Evolutionary conservation across 306 rosid genomes (phyloP), one percentile per base, ranked within the genome.

Genomic region (Leucaena leucocephala): DNA sequence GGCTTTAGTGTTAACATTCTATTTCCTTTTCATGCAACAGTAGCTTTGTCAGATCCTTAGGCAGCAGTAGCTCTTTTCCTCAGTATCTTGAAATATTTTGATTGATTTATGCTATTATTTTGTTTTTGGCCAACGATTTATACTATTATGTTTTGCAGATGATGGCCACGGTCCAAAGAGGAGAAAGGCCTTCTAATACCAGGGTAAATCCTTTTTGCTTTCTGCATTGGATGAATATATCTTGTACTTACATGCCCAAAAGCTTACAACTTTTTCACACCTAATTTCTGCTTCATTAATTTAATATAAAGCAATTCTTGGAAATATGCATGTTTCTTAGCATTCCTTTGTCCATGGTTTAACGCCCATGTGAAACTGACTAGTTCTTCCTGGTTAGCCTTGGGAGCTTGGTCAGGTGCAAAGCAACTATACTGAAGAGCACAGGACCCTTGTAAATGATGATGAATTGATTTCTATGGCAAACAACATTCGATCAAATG

Each of bases 161-260:
- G 80, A 92, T 89, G 97, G 88, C 91, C 78, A 91, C 88, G 97
- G 89, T 91, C 71, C 98, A 92, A 82, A 87, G 98, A 87, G 98
- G 97, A 85, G 97, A 38, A 38, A 38, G 83, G 84, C 88, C 98
- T 83, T 74, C 94, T 59, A 91, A 95, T 85, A 88, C 81, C 84
- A 93, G 90, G 84, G 99, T 95, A 88, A 88, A 88, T 43, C 61
- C 76, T 33, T 61, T 33, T 34, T 52, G 65, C 82, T 68, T 62
- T 61, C 79, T 66, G 39, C 12, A 38, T 79, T 55, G 22, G 76
- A 79, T 76, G 55, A 72, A 66, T 19, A 57, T 59, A 55, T 33
- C 7, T 43, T 43, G 15, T 13, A n/a, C 71, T 68, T 82, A 78
- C 78, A 42, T 38, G n/a, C 15, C 33, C 72, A 71, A n/a, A 78